A percentile compares a stretch with the other conserved stretches of the same genome.
Conservation (phyloP, 1,139 yeast species). For the Pichia sp. region DNA sequence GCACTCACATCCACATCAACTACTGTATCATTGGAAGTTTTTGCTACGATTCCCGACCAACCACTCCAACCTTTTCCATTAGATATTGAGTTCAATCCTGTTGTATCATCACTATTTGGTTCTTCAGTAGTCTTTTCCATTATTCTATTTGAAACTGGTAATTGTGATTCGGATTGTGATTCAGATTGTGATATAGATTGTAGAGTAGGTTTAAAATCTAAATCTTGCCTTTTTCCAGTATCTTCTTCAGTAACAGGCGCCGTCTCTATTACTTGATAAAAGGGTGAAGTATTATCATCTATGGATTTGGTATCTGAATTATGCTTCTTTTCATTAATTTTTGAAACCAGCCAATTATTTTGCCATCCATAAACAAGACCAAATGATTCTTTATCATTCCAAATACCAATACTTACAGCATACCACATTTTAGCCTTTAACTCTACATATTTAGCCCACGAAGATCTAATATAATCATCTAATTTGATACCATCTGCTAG, state of each 20-base stretch:
- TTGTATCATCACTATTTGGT: not conserved
- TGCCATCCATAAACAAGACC: constrained; percentile 29
- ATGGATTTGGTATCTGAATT: not conserved
- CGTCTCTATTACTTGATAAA: not conserved
- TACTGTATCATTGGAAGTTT: not conserved
- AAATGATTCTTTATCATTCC: constrained; percentile 34
- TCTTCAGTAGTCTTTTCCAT: too few relatives aligned
- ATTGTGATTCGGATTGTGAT: not conserved
- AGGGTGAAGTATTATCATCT: not conserved
- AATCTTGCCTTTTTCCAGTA: not conserved
- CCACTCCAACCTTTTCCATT: constrained; percentile 10
- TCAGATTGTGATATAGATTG: not conserved
- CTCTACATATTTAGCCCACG: constrained; percentile 54
- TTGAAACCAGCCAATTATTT: constrained; percentile 20
- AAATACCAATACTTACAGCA: constrained; percentile 66
- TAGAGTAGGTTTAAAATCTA: too few relatives aligned
- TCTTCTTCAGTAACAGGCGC: not conserved
- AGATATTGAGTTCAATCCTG: not conserved
- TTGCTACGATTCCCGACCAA: constrained; percentile 9
- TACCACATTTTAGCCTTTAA: constrained; percentile 64
- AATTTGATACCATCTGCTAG: not conserved
- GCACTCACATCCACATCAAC: constrained; percentile 2
- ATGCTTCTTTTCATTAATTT: not conserved
- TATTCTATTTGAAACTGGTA: too few relatives aligned
- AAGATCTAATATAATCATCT: constrained; percentile 30